These are phyloP conservation scores for Aureobasidium sp. DNA, from an alignment of 2,329 filamentous ascomycete genomes.

Conservation along the genomic window DNA sequence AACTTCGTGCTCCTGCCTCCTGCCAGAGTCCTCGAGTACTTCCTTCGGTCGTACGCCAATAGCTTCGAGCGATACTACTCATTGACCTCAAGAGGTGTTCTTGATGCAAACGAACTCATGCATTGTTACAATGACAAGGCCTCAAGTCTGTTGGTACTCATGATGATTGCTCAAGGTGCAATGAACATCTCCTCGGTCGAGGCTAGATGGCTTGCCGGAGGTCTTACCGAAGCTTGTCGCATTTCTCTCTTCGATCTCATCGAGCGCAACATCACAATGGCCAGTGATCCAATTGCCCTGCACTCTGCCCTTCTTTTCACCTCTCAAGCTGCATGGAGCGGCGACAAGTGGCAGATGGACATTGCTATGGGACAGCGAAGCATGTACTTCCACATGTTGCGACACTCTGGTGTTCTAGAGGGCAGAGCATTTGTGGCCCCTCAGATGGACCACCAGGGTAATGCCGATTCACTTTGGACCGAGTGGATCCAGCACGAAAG, in stretches of 20 bases:
- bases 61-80: conserved; percentile 62
- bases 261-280: conserved; percentile 63
- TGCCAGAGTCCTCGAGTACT: conserved; percentile 59
- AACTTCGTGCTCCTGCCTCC: conserved; percentile 62
- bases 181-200: conserved; percentile 59
- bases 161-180: conserved; percentile 68
- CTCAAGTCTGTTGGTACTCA: conserved; percentile 57
- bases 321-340: conserved; percentile 63
- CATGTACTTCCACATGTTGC: conserved; percentile 67
- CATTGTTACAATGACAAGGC: conserved; percentile 55
- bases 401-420: conserved; percentile 62
- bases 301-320: conserved; percentile 62
- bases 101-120: conserved; percentile 63
- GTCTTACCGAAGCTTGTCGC: conserved; percentile 62
- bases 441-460: conserved; percentile 41
- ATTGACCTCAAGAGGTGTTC: conserved; percentile 50
- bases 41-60: conserved; percentile 59
- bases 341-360: conserved; percentile 72
- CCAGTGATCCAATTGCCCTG: conserved; percentile 57
- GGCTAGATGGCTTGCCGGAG: conserved; percentile 58
- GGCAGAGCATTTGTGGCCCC: conserved; percentile 34
- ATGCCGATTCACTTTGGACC: conserved; percentile 51
- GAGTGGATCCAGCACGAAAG: conserved; percentile 60
- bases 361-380: conserved; percentile 67
- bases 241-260: conserved; percentile 66